Conservation (phyloP, 768 basidiomycete species). For the Nidularia pulvinata region DNA sequence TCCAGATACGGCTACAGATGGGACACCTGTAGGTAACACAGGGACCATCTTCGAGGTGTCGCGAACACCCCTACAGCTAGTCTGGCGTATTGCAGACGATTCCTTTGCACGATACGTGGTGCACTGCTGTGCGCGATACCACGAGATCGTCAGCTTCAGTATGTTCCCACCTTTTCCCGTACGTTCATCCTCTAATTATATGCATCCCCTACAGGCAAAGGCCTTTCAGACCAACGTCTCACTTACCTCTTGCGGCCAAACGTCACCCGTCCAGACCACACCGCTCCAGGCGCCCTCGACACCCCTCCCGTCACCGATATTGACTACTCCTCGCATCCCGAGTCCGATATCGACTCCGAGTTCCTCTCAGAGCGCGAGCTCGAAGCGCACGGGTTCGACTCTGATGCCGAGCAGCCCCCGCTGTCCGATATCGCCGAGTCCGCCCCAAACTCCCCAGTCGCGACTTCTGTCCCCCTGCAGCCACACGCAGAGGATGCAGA, state of each 20-base stretch:
- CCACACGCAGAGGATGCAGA: conserved; percentile 3
- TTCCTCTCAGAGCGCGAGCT: conserved; percentile 47
- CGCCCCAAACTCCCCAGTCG: conserved; percentile 20
- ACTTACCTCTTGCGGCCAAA: conserved; percentile 85
- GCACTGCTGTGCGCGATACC: conserved; percentile 81
- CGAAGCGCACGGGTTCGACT: conserved; percentile 42
- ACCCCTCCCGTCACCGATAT: conserved; percentile 78
- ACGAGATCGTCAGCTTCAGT: conserved; percentile 84
- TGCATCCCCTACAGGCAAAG: conserved; percentile 45
- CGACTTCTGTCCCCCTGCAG: conserved; percentile 13
- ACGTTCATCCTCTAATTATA: background rate
- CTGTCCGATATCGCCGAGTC: conserved; percentile 23
- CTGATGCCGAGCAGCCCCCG: conserved; percentile 27
- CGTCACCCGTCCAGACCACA: conserved; percentile 56
- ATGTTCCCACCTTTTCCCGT: conserved; percentile 21
- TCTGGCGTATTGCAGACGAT: conserved; percentile 75
- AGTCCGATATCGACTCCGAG: conserved; percentile 51
- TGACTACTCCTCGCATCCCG: conserved; percentile 50
- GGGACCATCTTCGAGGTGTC: conserved; percentile 64
- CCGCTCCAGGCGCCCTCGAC: conserved; percentile 41
- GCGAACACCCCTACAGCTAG: conserved; percentile 62
- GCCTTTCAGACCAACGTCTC: conserved; percentile 54
- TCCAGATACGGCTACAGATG: conserved; percentile 15
- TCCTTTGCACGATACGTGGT: conserved; percentile 80
- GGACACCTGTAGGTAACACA: conserved; percentile 48